A percentile compares a stretch with the other conserved stretches of the same genome.
phyloP scores from a whole-genome alignment of 805 yeast species.

The Pichia scutulata region DNA sequence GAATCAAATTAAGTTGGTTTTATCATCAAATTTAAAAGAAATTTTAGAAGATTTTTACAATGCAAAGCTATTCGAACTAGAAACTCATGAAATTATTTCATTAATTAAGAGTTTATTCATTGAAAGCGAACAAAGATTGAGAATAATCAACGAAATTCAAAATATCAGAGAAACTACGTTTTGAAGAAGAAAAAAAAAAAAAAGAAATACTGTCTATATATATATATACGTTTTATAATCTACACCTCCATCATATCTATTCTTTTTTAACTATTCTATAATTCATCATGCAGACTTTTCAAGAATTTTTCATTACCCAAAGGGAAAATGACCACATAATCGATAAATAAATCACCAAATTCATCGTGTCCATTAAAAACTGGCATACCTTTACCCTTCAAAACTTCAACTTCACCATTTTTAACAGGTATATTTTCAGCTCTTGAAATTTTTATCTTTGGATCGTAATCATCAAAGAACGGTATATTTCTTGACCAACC shows the following conservation, averaged over 20 bases:
- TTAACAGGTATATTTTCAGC: slow-evolving; percentile 42
- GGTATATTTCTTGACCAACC: slow-evolving; percentile 69
- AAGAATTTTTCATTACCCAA: slow-evolving; percentile 22
- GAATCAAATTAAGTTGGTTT: slow-evolving; percentile 21
- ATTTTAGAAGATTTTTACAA: slow-evolving; percentile 44
- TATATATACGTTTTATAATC: too few relatives aligned
- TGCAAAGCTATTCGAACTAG: slow-evolving; percentile 43
- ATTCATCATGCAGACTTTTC: slow-evolving; percentile 24
- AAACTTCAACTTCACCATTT: slow-evolving; percentile 64
- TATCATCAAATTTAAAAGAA: slow-evolving; percentile 33
- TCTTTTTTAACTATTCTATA: slow-evolving; percentile 11
- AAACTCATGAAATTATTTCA: slow-evolving; percentile 37
- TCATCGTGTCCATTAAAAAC: slow-evolving; percentile 39
- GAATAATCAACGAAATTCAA: slow-evolving; percentile 38
- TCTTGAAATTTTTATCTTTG: slow-evolving; percentile 40
- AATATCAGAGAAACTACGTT: slow-evolving; percentile 30
- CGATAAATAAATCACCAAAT: slow-evolving; percentile 46
- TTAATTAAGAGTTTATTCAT: slow-evolving; percentile 38
- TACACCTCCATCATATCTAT: not conserved
- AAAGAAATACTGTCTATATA: not conserved
- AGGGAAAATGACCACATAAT: slow-evolving; percentile 42
- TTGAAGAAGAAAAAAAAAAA: not conserved
- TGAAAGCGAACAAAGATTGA: slow-evolving; percentile 38
- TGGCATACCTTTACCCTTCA: slow-evolving; percentile 87
- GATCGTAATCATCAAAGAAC: slow-evolving; percentile 56